Base-by-base conservation (phyloP, 1,139 yeast genomes). In the Magnusiomyces fungicola region DNA sequence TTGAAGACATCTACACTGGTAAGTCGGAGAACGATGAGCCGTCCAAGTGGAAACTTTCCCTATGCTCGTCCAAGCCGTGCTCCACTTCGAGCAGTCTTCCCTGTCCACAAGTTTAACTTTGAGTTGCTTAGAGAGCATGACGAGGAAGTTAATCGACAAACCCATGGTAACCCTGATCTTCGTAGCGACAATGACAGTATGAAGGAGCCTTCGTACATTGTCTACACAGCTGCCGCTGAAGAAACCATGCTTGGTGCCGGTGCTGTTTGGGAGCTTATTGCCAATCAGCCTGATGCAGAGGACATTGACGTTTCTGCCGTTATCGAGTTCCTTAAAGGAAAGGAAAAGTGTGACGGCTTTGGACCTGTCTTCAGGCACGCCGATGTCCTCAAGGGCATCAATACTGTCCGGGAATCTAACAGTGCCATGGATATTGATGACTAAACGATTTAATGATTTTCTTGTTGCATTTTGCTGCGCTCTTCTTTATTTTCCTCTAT, bases 311-410 rank as follows among this genome's bases (percentile, higher is more conserved):
- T 84, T 45, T 69, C 72, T 21, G 70, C 66, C 37, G 78, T 87
- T 1, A 80, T 86, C 81, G 61, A 66, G 21, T 67, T 65, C 41
- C 70, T 87, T 50, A 77, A 73, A 60, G 95, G 92, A 1, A 64
- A 75, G 47, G 95, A 86, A 61, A 73, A 70, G 43, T 87, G 96
- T 60, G 94, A 86, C 62, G 94, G 92, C 1, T 76, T 70, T 59
- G 96, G 96, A 0, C 92, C 95, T 2, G 95, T 94, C 0, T 87
- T 83, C 45, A 55, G 60, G 1, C 47, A 60, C 22, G 37, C 48
- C 1, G 60, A 55, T 32, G 61, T 63, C 22, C 48, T 58, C 23
- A 51, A 50, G 16, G 64, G 58, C 19, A 58, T 59, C 24, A 46
- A 45, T 22, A 38, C 50, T 32, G 58, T 59, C n/a, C 49, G 54